Evolutionary conservation across 495 filamentous ascomycete species (phyloP).

Genomic region (Aspergillus cristatus): DNA sequence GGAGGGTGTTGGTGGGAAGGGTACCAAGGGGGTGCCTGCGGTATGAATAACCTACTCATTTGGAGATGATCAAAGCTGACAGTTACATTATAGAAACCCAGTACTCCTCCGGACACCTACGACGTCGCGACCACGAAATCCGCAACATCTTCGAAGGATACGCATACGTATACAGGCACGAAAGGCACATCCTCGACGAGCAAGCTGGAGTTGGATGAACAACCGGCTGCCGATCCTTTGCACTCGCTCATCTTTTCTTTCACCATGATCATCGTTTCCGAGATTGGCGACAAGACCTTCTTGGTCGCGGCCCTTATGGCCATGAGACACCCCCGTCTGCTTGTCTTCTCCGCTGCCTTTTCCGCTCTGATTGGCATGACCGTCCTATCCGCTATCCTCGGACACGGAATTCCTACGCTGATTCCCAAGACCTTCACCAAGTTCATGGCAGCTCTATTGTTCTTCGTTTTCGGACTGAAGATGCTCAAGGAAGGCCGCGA

Average conservation of each 20-base stretch:
- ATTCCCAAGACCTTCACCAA: constrained; percentile 84
- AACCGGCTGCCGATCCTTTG: constrained; percentile 68
- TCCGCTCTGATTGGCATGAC: constrained; percentile 88
- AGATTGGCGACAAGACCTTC: constrained; percentile 98
- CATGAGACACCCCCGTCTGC: constrained; percentile 89
- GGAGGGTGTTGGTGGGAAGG: constrained; percentile 29
- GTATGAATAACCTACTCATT: constrained; percentile 27
- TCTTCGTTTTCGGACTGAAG: constrained; percentile 79
- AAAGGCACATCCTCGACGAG: constrained; percentile 8
- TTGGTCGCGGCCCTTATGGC: constrained; percentile 96
- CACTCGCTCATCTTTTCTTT: constrained; percentile 90
- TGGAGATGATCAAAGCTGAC: constrained; percentile 2
- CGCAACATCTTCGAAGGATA: constrained; percentile 55
- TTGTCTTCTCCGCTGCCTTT: constrained; percentile 94
- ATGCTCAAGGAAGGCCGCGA: constrained; percentile 80
- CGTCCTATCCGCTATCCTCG: constrained; percentile 88
- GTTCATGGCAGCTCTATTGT: constrained; percentile 73
- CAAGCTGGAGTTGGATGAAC: constrained; percentile 31
- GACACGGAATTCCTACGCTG: constrained; percentile 84
- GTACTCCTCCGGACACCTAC: constrained; percentile 70
- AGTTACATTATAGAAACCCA: constrained; percentile 57
- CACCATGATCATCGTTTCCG: constrained; percentile 96
- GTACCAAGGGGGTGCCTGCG: constrained; percentile 51
- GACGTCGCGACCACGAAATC: constrained; percentile 69
- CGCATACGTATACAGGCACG: constrained; percentile 32